Evolutionary conservation across 2,329 filamentous ascomycete species (phyloP), one percentile per base, ranked within the genome.

Genomic region (Penicillium sp.): DNA sequence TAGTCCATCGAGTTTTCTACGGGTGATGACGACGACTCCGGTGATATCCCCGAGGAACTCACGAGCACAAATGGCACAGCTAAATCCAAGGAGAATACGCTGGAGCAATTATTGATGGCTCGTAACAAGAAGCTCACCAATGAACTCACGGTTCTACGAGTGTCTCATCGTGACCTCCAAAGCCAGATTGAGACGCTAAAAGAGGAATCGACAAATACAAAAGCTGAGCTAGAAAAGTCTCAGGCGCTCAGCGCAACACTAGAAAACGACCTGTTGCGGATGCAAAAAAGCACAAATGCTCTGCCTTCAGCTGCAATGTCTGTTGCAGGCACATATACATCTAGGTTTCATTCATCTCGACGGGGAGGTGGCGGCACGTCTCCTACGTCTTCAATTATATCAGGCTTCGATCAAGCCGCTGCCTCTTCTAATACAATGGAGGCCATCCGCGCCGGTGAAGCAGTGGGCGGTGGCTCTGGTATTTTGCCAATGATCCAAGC

Each of bases 401-500:
- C 92, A 59, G 94, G 94, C n/a, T 91, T 97, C 68, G 90, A 96
- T 66, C 86, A 89, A 21, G 81, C 84, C 45, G 78, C 77, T 43
- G 71, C 74, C 48, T 77, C 74, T 20, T 70, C 71, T 35, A 76
- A 75, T 38, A 79, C 78, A 14, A 76, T 87, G 62, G 83, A 86
- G 40, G 76, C 82, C 6, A 75, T 87, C 23, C 81, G 84, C 30
- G 81, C 81, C 2, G 89, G 91, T 47, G 83, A 86, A 60, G 79
- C 86, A 8, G 81, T 87, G 55, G 89, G 88, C 30, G 83, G 89
- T 54, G 90, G 90, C 2, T 90, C 90, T 0, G 91, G 92, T 12
- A 97, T 99, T 62, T 79, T 99, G 23, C 95, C 94, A 33, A 99
- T 99, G 95, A 89, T 99, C 52, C 96, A 94, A 33, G 94, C 95